Evolutionary conservation across 2,329 filamentous ascomycete genomes (phyloP).

Genomic region (Hirsutella minnesotensis): DNA sequence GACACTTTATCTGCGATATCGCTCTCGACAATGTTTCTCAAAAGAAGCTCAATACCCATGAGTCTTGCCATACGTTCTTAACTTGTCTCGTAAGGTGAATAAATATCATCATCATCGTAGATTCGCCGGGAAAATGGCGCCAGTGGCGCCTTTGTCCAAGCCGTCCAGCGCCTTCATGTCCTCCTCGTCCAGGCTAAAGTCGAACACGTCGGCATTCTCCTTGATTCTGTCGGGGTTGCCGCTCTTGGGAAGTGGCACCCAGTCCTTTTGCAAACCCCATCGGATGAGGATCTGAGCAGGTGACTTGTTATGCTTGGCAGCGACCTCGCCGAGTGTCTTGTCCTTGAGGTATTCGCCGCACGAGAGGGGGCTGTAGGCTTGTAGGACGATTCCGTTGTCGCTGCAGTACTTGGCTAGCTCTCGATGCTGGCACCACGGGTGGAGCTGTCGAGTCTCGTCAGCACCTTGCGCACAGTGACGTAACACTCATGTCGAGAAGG

Average conservation of each 20-base stretch:
- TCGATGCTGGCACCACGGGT: constrained; percentile 54
- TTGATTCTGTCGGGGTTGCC: constrained; percentile 45
- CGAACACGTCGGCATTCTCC: constrained; percentile 48
- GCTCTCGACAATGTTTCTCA: too few species aligned
- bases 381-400: constrained; percentile 57
- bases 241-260: constrained; percentile 58
- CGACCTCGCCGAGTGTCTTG: constrained; percentile 40
- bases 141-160: constrained; percentile 15
- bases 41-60: too few species aligned
- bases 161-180: constrained; percentile 38
- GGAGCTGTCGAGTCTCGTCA: constrained; percentile 35
- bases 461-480: background rate
- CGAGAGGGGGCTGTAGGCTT: constrained; percentile 27
- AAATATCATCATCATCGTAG: constrained; percentile 7
- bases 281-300: constrained; percentile 56
- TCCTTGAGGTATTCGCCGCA: constrained; percentile 32
- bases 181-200: constrained; percentile 41
- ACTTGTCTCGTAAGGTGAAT: too few species aligned
- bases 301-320: constrained; percentile 46
- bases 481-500: background rate
- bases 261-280: constrained; percentile 59
- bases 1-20: too few species aligned
- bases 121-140: constrained; percentile 20
- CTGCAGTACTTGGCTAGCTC: constrained; percentile 46
- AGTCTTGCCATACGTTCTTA: too few species aligned